Evolutionary conservation across 176 grass and related monocot species (phyloP), one percentile per base, ranked within the genome.

Genomic region (Thinopyrum elongatum): DNA sequence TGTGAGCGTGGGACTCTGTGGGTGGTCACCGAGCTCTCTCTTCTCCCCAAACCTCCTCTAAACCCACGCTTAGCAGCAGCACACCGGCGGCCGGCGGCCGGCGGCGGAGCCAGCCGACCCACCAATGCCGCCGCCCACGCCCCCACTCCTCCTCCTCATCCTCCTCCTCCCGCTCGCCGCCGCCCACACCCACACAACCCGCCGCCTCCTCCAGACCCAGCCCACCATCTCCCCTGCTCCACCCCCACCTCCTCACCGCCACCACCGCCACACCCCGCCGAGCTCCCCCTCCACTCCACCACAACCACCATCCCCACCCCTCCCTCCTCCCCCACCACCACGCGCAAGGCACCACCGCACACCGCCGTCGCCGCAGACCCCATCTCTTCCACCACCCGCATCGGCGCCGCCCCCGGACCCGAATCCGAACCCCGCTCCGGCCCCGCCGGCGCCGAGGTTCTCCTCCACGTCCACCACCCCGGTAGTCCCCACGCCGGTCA

Each of bases 401-500:
- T 74, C n/a, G 0, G 36, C 80, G 11, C 74, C 75, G 13, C 51
- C 63, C 1, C 23, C 80, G 2, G 6, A 17, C 14, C 19, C 76
- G 11, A 34, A 31, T 16, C 6, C n/a, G n/a, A n/a, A n/a, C n/a
- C n/a, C 13, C 60, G 10, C 13, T 1, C 61, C 35, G 0, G 26
- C 62, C 0, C 22, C 88, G 22, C 78, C 84, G 13, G 57, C 89
- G 14, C 79, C 74, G 31, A 83, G 84, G 3, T 87, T 75, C 66
- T 78, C 84, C 64, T 55, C 79, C 13, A 83, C 19, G 3, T 22
- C 53, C 53, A 58, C 53, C 19, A 0, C 53, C 53, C 53, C 53
- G 19, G 17, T 7, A 21, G 6, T 7, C 0, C 84, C 88, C 26
- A 31, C 72, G 25, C 34, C 73, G 23, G 80, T 83, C 5, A 75